Percentiles rank a stretch among this genome's conserved stretches.
phyloP scores from a whole-genome alignment of 2,329 filamentous ascomycete species.

The Dactylellina cionopaga region DNA sequence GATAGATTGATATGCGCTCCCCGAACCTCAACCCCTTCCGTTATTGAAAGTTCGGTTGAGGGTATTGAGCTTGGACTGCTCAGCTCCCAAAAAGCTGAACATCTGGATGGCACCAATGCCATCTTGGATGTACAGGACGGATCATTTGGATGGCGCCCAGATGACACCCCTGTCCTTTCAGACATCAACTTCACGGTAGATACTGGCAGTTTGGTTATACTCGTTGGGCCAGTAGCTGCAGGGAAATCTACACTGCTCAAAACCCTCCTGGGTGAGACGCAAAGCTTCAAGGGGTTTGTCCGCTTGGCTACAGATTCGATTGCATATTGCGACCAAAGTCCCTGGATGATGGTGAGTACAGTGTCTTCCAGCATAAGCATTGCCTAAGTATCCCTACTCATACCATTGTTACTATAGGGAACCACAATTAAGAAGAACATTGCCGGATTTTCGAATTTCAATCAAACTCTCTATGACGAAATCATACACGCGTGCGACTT shows the following conservation, averaged over 20 bases:
- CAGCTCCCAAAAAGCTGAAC: conserved; percentile 28
- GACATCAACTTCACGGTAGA: conserved; percentile 56
- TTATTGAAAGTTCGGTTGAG: conserved; percentile 32
- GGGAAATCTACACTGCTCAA: conserved; percentile 63
- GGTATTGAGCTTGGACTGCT: conserved; percentile 29
- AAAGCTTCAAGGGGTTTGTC: conserved; percentile 57
- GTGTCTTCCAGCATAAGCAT: too few relatives aligned
- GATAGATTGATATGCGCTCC: conserved; percentile 54
- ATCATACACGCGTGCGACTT: conserved; percentile 61
- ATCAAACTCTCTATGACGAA: conserved; percentile 58
- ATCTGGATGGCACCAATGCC: conserved; percentile 36
- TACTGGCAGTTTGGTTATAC: conserved; percentile 58
- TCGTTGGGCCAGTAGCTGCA: conserved; percentile 63
- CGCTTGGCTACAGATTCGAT: conserved; percentile 58
- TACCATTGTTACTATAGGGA: conserved; percentile 53
- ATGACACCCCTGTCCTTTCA: conserved; percentile 53
- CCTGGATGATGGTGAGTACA: conserved; percentile 58
- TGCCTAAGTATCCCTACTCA: not conserved
- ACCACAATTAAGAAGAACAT: conserved; percentile 61
- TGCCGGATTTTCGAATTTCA: conserved; percentile 58
- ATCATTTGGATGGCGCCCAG: conserved; percentile 30
- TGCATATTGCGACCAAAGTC: conserved; percentile 61
- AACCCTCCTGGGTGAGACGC: conserved; percentile 61
- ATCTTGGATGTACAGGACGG: conserved; percentile 16
- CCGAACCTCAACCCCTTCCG: conserved; percentile 45